phyloP scores from a whole-genome alignment of 805 yeast species.

The Jamesozyma lodderae region DNA sequence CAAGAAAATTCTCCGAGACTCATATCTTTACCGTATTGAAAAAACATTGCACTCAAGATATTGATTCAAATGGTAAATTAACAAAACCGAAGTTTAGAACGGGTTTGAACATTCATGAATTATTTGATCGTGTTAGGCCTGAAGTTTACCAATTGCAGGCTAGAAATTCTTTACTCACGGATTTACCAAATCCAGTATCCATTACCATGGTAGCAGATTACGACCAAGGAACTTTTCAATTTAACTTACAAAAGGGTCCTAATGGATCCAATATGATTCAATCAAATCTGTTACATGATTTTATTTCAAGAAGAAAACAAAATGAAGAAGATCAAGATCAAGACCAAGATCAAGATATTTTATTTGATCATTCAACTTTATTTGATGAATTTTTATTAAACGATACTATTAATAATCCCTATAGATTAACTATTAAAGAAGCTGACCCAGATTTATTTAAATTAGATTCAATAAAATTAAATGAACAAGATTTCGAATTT shows the following conservation, averaged over 20 bases:
- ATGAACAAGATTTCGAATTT: conserved; percentile 22
- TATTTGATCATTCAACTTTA: conserved; percentile 15
- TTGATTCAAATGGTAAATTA: not conserved
- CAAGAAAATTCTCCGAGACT: conserved; percentile 7
- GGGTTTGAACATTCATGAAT: conserved; percentile 9
- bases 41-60: conserved; percentile 1
- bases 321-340: conserved; percentile 12
- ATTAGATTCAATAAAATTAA: conserved; percentile 11
- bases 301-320: conserved; percentile 11
- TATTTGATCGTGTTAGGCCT: conserved; percentile 19
- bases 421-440: conserved; percentile 10
- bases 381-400: conserved; percentile 14
- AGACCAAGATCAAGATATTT: conserved; percentile 5
- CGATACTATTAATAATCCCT: conserved; percentile 6
- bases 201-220: conserved; percentile 17
- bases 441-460: conserved; percentile 8
- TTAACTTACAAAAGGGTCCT: conserved; percentile 7
- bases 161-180: conserved; percentile 13
- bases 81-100: conserved; percentile 6
- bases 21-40: conserved; percentile 2
- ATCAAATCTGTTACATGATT: conserved; percentile 14
- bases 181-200: conserved; percentile 18
- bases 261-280: conserved; percentile 15
- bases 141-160: conserved; percentile 29
- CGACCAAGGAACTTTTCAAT: conserved; percentile 14